Evolutionary conservation across 2,329 filamentous ascomycete genomes (phyloP), one percentile per base, ranked within the genome.

Genomic region (Colletotrichum sp.): DNA sequence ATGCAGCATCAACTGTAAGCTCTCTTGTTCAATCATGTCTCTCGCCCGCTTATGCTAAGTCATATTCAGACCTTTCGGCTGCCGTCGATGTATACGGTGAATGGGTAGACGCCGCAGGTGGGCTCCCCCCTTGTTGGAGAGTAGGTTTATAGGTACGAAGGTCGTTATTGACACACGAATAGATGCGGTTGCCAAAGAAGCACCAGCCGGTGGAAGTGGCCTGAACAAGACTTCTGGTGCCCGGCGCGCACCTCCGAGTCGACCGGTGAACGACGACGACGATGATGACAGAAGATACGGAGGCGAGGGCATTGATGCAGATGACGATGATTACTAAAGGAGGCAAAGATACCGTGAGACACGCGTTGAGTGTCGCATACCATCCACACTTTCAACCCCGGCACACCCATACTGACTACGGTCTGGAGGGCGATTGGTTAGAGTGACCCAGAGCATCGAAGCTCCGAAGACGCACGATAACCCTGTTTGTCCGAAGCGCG

Each of bases 81-180:
- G 92, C 95, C 1, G 96, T 99, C 63, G 97, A 99, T 83, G 96
- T 99, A 9, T 99, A 99, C 83, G 95, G 95, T 39, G 97, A 99
- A 85, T 99, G 97, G 97, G 95, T 99, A 78, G 97, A 99, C 86
- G 97, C 97, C 78, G 88, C 91, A 78, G 89, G 91, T 92, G 86
- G 55, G 65, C 27, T 16, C 63, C 36, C 11, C 12, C 29, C n/a
- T 32, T 36, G 30, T 22, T 13, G 59, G 12, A 22, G 44, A 52
- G 19, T 12, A 52, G 44, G 22, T 62, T 34, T 7, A n/a, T 30
- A 30, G 34, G 12, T n/a, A 19, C 8, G 30, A 9, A 32, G 32
- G 30, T 29, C 29, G 52, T 15, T 44, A 63, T 29, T 75, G 36
- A 55, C 29, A 77, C 7, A 32, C 11, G 13, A 6, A 49, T 59